Evolutionary conservation across 495 filamentous ascomycete genomes (phyloP).

Genomic region (Pseudoneurospora amorphoporcata): DNA sequence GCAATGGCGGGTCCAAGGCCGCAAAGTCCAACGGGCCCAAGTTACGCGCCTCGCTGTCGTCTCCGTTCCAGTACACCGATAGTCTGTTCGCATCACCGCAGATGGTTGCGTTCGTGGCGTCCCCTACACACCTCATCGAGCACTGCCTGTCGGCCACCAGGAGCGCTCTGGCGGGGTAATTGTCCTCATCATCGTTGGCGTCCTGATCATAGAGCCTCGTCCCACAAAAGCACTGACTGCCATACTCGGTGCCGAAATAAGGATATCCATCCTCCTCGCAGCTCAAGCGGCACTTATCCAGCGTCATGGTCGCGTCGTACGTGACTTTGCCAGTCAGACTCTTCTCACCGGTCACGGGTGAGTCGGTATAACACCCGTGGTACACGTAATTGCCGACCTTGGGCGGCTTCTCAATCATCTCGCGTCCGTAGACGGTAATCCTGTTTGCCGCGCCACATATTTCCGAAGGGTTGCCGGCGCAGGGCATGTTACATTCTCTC

Average conservation of each 20-base stretch:
- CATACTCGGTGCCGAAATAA: constrained; percentile 5
- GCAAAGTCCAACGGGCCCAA: background rate
- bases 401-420: background rate
- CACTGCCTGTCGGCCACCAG: background rate
- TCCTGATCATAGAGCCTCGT: background rate
- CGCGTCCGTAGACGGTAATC: constrained; percentile 25
- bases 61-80: background rate
- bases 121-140: constrained; percentile 1
- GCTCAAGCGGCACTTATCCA: background rate
- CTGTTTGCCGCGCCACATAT: constrained; percentile 31
- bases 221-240: constrained; percentile 7
- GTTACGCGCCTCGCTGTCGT: background rate
- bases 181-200: background rate
- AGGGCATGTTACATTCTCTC: constrained; percentile 31
- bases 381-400: constrained; percentile 2
- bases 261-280: constrained; percentile 1
- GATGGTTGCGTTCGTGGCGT: background rate
- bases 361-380: constrained; percentile 19
- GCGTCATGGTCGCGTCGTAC: background rate
- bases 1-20: background rate
- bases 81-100: constrained; percentile 8
- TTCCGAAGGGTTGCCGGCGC: constrained; percentile 27
- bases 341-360: background rate
- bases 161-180: background rate
- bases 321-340: background rate